Evolutionary conservation across 176 grass and related monocot species (phyloP).

Genomic region (Puccinellia tenuiflora): DNA sequence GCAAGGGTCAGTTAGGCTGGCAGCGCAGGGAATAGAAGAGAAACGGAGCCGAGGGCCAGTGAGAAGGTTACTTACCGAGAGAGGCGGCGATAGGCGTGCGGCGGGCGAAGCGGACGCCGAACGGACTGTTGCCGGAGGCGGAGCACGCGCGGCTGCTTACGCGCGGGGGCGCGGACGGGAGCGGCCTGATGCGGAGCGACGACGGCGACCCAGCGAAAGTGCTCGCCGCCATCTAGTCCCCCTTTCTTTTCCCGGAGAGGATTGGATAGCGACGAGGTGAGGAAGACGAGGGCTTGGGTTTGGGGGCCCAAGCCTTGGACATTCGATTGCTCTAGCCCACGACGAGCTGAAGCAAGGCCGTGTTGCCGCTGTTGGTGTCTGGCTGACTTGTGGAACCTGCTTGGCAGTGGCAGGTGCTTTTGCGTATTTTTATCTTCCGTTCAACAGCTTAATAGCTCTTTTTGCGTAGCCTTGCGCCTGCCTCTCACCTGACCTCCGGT

Average conservation of each 20-base stretch:
- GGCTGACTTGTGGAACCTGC: no score
- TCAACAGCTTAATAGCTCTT: no score
- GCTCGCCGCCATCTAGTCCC: slow-evolving; percentile 22
- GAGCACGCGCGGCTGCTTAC: slow-evolving; percentile 27
- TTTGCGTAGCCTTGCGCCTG: no score
- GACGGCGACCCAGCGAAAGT: slow-evolving; percentile 29
- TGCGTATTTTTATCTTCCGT: no score
- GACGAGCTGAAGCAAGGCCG: no score
- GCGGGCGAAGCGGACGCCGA: slow-evolving; percentile 54
- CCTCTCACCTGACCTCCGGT: no score
- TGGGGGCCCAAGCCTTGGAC: neutral
- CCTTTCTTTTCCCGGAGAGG: neutral
- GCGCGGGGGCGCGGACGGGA: slow-evolving; percentile 23
- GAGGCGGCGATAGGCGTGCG: neutral
- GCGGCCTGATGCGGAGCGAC: slow-evolving; percentile 43
- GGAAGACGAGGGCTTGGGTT: neutral
- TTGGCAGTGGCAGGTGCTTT: no score
- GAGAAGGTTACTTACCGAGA: slow-evolving; percentile 32
- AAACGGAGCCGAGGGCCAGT: neutral
- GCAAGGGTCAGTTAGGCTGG: neutral
- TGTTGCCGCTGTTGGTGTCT: no score
- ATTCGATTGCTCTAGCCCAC: neutral
- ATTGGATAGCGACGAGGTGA: neutral
- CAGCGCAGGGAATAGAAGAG: neutral
- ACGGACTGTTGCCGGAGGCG: slow-evolving; percentile 36